Evolutionary conservation across 768 basidiomycete species (phyloP), one percentile per base, ranked within the genome.

Genomic region (Peribolospora baueri): DNA sequence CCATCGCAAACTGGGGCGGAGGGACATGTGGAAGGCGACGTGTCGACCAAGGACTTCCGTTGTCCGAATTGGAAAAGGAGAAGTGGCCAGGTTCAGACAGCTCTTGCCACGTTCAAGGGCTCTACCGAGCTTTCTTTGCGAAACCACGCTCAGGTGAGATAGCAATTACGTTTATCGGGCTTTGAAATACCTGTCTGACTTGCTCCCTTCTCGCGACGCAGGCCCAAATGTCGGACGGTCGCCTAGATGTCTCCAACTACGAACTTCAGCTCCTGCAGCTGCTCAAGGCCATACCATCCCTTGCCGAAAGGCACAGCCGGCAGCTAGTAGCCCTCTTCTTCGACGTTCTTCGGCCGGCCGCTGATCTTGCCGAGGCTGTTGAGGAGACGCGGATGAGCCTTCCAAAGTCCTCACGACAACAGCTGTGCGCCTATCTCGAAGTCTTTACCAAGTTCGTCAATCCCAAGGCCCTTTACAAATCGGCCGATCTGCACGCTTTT

Each of bases 361-460:
- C 5, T 11, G 14, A 52, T 40, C 7, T 14, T 36, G 36, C 41
- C 6, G n/a, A 59, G 40, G 58, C 53, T 25, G 55, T 57, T 36
- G 62, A 57, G 39, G 60, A 61, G 7, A 61, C 55, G 6, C 52
- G 13, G 38, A 49, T 55, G 49, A 56, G 55, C 41, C 56, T 53
- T 42, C 61, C n/a, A 58, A 60, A 53, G 63, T 61, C 10, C 61
- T 65, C 5, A 78, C 77, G 47, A 66, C 25, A 72, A 39, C 81
- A 79, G 63, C 74, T 93, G 7, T 69, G 69, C 11, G 72, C 76
- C 0, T 97, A 84, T 79, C 76, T 97, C 38, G 75, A 75, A 14
- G 73, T 97, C 8, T 84, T 95, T 67, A 74, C 83, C 51, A 91
- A 88, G 65, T 84, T 98, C 65, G 70, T 70, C 61, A 97, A 95